Evolutionary conservation across 2,329 filamentous ascomycete species (phyloP).

Genomic region (Trichoderma sp.): DNA sequence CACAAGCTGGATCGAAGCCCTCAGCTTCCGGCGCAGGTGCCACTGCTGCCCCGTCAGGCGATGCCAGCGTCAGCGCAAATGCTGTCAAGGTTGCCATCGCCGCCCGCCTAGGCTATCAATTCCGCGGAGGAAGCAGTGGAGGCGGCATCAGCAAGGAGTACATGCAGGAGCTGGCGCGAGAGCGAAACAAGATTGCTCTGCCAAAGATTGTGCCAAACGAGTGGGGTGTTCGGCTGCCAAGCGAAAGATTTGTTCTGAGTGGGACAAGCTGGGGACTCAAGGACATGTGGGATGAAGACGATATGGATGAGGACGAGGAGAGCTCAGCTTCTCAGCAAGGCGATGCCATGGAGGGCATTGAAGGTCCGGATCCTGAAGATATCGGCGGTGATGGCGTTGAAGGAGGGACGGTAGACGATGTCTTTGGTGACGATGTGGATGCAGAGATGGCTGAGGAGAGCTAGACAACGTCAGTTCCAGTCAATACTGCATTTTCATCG

Average conservation of each 20-base stretch:
- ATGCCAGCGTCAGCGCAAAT: conserved; percentile 60
- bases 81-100: conserved; percentile 72
- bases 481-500: background rate
- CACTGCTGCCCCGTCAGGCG: conserved; percentile 45
- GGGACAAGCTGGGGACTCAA: conserved; percentile 63
- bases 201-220: conserved; percentile 62
- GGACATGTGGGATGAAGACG: conserved; percentile 55
- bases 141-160: conserved; percentile 69
- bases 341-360: conserved; percentile 51
- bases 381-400: conserved; percentile 48
- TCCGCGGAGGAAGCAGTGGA: conserved; percentile 53
- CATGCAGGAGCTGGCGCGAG: conserved; percentile 69
- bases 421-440: conserved; percentile 53
- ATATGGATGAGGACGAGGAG: conserved; percentile 41
- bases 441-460: conserved; percentile 53
- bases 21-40: conserved; percentile 49
- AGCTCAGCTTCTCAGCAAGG: conserved; percentile 38
- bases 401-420: conserved; percentile 52
- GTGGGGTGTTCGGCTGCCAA: conserved; percentile 65
- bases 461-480: too few relatives aligned
- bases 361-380: conserved; percentile 41
- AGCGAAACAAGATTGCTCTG: conserved; percentile 65
- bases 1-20: conserved; percentile 53
- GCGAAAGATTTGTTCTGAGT: conserved; percentile 65
- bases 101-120: conserved; percentile 66